These are phyloP conservation scores for Butyriboletus loyo DNA, from an alignment of 768 basidiomycete species.

Conservation along the genomic window DNA sequence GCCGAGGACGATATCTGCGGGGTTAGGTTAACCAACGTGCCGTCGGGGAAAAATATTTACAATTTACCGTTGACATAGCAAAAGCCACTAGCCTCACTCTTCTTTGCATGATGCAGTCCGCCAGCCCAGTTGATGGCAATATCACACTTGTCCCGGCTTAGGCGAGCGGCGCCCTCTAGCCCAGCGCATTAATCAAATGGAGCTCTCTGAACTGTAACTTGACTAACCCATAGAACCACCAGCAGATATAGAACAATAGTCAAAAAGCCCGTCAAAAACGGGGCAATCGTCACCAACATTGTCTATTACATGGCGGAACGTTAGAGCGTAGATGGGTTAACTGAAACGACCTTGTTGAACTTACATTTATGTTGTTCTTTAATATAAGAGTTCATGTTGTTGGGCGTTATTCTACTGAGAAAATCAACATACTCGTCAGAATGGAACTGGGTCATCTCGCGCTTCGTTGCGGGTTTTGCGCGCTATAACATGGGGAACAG, in stretches of 20 bases:
- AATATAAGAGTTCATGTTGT: slow-evolving; percentile 90
- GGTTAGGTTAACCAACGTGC: neutral
- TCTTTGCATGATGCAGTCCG: slow-evolving; percentile 97
- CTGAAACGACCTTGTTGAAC: slow-evolving; percentile 16
- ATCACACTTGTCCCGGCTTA: slow-evolving; percentile 96
- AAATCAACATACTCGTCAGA: slow-evolving; percentile 99
- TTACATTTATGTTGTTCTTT: slow-evolving; percentile 96
- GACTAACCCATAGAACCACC: slow-evolving; percentile 96
- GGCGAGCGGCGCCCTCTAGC: slow-evolving; percentile 91
- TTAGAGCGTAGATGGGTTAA: neutral
- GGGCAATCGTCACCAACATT: slow-evolving; percentile 99
- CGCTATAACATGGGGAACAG: slow-evolving; percentile 50
- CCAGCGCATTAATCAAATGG: slow-evolving; percentile 8
- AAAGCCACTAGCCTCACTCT: slow-evolving; percentile 98
- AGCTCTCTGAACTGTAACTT: neutral
- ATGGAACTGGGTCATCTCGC: slow-evolving; percentile 99
- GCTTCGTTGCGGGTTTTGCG: slow-evolving; percentile 98
- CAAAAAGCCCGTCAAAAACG: slow-evolving; percentile 97
- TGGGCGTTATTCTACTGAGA: slow-evolving; percentile 87
- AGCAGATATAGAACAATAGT: slow-evolving; percentile 99
- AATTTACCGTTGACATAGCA: slow-evolving; percentile 92
- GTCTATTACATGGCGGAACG: slow-evolving; percentile 44
- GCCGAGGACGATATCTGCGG: slow-evolving; percentile 92
- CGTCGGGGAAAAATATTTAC: neutral
- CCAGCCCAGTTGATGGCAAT: slow-evolving; percentile 99